Conservation (phyloP, 2,329 filamentous ascomycete genomes). For the Nigrospora sphaerica region DNA sequence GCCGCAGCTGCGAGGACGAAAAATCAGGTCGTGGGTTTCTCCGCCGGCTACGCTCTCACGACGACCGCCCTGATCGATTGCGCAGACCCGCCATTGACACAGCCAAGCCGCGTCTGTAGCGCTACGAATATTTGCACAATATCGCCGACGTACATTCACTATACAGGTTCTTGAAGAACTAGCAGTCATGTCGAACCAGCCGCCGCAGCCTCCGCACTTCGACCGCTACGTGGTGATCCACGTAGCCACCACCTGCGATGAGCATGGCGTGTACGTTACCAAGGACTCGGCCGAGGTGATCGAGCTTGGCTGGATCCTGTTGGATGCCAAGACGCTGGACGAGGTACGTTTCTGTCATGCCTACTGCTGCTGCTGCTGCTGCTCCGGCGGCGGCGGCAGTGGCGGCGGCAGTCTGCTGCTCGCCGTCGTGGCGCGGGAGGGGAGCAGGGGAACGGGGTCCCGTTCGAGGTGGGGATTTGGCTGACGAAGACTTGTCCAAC, state of each 20-base stretch:
- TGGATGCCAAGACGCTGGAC: constrained; percentile 85
- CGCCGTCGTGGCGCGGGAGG: no score
- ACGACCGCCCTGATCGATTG: no score
- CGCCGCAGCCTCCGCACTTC: constrained; percentile 60
- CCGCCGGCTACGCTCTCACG: no score
- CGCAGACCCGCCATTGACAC: no score
- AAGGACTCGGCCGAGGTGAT: constrained; percentile 99
- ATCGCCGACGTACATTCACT: not conserved
- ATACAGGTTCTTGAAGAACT: not conserved
- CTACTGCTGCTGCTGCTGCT: no score
- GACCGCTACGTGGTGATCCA: constrained; percentile 98
- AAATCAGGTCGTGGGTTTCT: no score
- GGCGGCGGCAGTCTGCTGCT: no score
- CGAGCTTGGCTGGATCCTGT: constrained; percentile 95
- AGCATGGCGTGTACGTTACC: constrained; percentile 98
- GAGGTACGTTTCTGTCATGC: constrained; percentile 56
- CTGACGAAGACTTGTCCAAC: constrained; percentile 7
- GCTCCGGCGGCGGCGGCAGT: no score
- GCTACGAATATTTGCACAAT: not conserved
- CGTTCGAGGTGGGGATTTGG: not conserved
- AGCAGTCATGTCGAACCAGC: constrained; percentile 36
- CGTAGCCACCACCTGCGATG: constrained; percentile 96
- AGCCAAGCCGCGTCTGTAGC: not conserved
- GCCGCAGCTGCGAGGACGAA: no score
- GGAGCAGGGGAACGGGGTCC: no score